phyloP scores from a whole-genome alignment of 2,329 filamentous ascomycete genomes.

The Aureobasidium leucospermi region DNA sequence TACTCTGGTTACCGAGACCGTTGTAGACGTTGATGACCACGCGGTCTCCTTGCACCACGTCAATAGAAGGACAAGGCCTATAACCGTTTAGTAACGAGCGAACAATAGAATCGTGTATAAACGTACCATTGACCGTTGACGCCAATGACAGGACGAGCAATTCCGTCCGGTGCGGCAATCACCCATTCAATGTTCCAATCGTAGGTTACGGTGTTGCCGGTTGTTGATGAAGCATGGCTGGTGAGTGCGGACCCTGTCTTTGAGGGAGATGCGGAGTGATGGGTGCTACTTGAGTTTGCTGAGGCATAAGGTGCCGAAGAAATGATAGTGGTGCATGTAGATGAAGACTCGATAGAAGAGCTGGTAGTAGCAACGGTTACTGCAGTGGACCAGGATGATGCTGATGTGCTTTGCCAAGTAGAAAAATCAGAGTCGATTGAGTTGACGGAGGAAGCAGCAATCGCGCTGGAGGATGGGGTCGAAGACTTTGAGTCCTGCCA shows the following conservation, averaged over 20 bases:
- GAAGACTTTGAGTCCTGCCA: neutral
- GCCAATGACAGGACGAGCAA: slow-evolving; percentile 48
- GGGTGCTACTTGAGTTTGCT: neutral
- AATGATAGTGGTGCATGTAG: neutral
- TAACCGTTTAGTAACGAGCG: neutral
- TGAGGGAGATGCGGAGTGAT: neutral
- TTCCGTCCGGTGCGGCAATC: slow-evolving; percentile 47
- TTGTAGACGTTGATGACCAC: slow-evolving; percentile 65
- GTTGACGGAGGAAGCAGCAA: neutral
- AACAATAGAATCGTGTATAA: no score
- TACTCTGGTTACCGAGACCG: slow-evolving; percentile 54
- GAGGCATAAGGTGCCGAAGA: neutral
- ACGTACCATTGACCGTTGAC: slow-evolving; percentile 60
- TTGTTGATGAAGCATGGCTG: neutral
- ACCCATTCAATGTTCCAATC: slow-evolving; percentile 51
- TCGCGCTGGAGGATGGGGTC: neutral
- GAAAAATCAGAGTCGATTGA: neutral
- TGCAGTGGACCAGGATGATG: neutral
- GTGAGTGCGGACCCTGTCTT: neutral
- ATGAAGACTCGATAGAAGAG: neutral
- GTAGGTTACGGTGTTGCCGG: slow-evolving; percentile 35
- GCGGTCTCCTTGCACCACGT: slow-evolving; percentile 65
- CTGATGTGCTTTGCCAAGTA: neutral
- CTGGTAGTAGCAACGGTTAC: neutral
- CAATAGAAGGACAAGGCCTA: slow-evolving; percentile 59